These are phyloP conservation scores for Collybia mongolica DNA, from an alignment of 768 basidiomycete genomes.

Conservation along the genomic window DNA sequence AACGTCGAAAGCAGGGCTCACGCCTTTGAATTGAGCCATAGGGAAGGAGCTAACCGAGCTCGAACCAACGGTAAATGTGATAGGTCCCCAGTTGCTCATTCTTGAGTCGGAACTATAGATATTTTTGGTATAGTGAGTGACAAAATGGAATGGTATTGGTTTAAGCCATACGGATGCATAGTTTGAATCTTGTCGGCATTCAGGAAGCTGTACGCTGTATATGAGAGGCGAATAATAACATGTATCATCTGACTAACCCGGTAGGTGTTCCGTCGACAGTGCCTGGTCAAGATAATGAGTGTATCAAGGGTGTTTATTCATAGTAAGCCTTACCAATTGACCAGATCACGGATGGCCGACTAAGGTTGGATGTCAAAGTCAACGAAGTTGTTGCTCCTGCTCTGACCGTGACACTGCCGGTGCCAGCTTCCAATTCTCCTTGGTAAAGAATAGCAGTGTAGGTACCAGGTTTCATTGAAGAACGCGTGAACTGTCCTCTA, in stretches of 20 bases:
- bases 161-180: conserved; percentile 41
- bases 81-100: conserved; percentile 46
- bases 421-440: conserved; percentile 44
- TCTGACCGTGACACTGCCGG: conserved; percentile 37
- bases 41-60: conserved; percentile 40
- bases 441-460: conserved; percentile 45
- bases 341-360: conserved; percentile 38
- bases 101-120: conserved; percentile 37
- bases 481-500: conserved; percentile 41
- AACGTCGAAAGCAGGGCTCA: conserved; percentile 10
- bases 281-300: conserved; percentile 19
- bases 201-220: conserved; percentile 29
- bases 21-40: conserved; percentile 48
- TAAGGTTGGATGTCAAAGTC: conserved; percentile 28
- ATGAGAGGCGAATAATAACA: not conserved
- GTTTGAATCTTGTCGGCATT: conserved; percentile 50
- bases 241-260: conserved; percentile 23
- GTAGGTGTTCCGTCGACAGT: conserved; percentile 44
- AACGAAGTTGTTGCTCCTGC: conserved; percentile 36
- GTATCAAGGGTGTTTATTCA: not conserved
- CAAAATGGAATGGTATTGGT: not conserved
- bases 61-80: conserved; percentile 43
- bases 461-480: conserved; percentile 47
- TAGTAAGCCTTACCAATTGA: conserved; percentile 31
- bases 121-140: not conserved